Percentiles rank a stretch among this genome's conserved stretches.
phyloP scores from a whole-genome alignment of 1,284 basidiomycete genomes.

The Somion occarium region DNA sequence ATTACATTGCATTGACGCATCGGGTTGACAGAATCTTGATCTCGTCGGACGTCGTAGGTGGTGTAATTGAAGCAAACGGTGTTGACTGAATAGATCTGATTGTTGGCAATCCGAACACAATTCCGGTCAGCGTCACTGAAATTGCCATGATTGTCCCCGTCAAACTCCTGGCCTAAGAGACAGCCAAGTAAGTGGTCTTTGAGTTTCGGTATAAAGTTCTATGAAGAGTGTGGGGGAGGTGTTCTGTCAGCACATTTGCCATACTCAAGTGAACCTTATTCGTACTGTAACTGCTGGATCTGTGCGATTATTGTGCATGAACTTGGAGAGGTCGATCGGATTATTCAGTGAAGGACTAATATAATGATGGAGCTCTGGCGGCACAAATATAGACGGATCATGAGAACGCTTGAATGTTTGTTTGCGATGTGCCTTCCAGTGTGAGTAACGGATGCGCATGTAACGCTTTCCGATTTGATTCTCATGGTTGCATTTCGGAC shows the following conservation, averaged over 20 bases:
- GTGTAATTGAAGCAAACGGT: slow-evolving; percentile 23
- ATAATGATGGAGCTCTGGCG: slow-evolving; percentile 4
- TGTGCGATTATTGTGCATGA: not conserved
- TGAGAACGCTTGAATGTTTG: not conserved
- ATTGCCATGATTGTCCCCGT: slow-evolving; percentile 5
- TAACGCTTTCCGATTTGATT: not conserved
- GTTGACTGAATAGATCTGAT: slow-evolving; percentile 18
- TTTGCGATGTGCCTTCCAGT: not conserved
- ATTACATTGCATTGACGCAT: slow-evolving; percentile 4
- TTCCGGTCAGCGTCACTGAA: slow-evolving; percentile 2
- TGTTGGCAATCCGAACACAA: slow-evolving; percentile 11
- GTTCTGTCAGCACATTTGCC: not conserved
- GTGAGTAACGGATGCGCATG: not conserved
- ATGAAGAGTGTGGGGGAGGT: not conserved
- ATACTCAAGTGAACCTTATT: not conserved
- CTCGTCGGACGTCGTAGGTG: slow-evolving; percentile 23
- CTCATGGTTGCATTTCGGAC: not conserved
- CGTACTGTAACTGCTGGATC: slow-evolving; percentile 4
- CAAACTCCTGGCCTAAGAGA: not conserved
- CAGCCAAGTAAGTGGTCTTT: slow-evolving; percentile 16
- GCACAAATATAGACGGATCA: not conserved
- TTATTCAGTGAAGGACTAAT: not conserved
- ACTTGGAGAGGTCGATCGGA: not conserved
- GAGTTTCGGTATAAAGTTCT: slow-evolving; percentile 20
- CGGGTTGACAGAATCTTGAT: slow-evolving; percentile 29